Conservation (phyloP, 2,329 filamentous ascomycete species). For the Hirsutella minnesotensis region DNA sequence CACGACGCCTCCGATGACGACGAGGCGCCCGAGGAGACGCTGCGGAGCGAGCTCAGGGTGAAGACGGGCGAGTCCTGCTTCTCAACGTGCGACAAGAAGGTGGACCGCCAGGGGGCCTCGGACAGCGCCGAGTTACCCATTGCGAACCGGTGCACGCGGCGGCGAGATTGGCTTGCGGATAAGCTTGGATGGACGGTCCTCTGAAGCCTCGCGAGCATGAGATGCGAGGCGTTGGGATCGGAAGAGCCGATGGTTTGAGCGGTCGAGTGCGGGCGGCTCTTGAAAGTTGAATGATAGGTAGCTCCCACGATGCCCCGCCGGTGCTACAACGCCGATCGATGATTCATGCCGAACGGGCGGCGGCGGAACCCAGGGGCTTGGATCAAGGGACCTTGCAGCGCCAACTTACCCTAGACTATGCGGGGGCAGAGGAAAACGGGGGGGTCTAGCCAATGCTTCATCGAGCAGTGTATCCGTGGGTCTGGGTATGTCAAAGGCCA, state of each 20-base stretch:
- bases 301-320: not conserved
- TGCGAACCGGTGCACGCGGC: not conserved
- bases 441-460: too few relatives aligned
- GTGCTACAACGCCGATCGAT: not conserved
- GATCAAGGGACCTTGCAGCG: too few relatives aligned
- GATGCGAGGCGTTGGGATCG: not conserved
- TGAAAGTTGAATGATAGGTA: not conserved
- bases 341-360: not conserved
- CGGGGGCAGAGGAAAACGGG: too few relatives aligned
- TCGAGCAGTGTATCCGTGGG: too few relatives aligned
- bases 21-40: not conserved
- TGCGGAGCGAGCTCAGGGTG: constrained; percentile 37
- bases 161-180: constrained; percentile 3
- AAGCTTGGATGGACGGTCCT: constrained; percentile 10
- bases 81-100: constrained; percentile 38
- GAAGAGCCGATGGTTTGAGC: too few relatives aligned
- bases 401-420: too few relatives aligned
- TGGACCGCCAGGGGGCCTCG: constrained; percentile 40
- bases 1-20: constrained; percentile 9
- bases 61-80: constrained; percentile 37
- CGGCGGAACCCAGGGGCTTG: too few relatives aligned
- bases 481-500: too few relatives aligned
- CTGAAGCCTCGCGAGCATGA: not conserved
- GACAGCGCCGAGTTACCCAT: constrained; percentile 13
- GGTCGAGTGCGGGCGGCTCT: too few relatives aligned